phyloP scores from a whole-genome alignment of 805 yeast species.

The Lachancea cidri region DNA sequence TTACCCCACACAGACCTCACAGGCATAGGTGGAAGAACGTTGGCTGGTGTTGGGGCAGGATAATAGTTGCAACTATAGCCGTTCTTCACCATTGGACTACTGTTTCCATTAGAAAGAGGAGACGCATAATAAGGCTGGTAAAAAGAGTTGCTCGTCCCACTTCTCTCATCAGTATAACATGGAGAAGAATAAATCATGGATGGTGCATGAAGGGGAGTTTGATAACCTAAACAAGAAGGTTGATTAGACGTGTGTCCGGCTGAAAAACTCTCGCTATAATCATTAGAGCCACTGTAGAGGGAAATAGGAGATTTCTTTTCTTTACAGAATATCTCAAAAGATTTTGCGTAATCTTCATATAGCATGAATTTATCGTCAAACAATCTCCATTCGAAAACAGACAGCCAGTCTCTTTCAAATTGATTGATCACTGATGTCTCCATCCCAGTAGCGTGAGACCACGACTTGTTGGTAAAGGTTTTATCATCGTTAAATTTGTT shows the following conservation, averaged over 20 bases:
- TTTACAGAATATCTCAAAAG: constrained; percentile 22
- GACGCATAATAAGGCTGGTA: constrained; percentile 14
- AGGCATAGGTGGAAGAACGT: constrained; percentile 4
- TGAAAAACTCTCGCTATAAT: constrained; percentile 11
- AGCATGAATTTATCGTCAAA: constrained; percentile 33
- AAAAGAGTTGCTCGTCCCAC: constrained; percentile 14
- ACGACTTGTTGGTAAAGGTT: constrained; percentile 89
- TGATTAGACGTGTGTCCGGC: constrained; percentile 14
- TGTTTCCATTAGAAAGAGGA: constrained; percentile 11
- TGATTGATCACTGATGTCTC: constrained; percentile 52
- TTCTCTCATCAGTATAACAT: constrained; percentile 17
- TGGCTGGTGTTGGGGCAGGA: constrained; percentile 7
- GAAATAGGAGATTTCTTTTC: constrained; percentile 15
- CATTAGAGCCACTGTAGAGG: constrained; percentile 1
- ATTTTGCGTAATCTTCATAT: constrained; percentile 18
- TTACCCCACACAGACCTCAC: constrained; percentile 4
- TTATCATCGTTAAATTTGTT: constrained; percentile 95
- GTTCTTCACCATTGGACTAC: constrained; percentile 10
- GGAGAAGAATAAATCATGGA: constrained; percentile 21
- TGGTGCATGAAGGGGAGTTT: constrained; percentile 18
- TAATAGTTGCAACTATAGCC: constrained; percentile 7
- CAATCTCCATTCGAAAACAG: constrained; percentile 54
- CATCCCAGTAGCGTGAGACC: constrained; percentile 95
- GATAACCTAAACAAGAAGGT: constrained; percentile 14
- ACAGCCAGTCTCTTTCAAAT: constrained; percentile 69